A percentile compares a stretch with the other conserved stretches of the same genome.
Conservation (phyloP, 495 filamentous ascomycete species). For the Podospora australis region DNA sequence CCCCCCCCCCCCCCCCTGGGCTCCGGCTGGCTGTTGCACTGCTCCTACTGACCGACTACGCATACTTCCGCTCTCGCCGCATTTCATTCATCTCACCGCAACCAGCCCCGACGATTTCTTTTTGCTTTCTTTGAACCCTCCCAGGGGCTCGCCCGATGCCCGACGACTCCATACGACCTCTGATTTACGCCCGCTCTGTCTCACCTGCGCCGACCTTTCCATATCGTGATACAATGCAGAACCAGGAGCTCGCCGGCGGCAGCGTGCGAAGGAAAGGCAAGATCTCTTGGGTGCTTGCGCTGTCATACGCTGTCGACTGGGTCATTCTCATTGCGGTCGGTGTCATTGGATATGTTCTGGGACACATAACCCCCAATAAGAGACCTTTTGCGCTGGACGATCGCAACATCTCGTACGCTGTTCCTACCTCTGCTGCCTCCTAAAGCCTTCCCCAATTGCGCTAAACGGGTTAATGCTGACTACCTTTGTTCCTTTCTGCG, state of each 20-base stretch:
- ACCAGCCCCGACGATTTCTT: not conserved
- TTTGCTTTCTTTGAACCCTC: not conserved
- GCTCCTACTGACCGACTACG: too few relatives aligned
- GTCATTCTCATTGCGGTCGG: constrained; percentile 34
- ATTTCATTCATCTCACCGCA: not conserved
- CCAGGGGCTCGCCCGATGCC: constrained; percentile 21
- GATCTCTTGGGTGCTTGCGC: constrained; percentile 24
- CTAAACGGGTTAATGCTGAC: not conserved
- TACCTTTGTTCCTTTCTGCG: not conserved
- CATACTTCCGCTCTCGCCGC: not conserved
- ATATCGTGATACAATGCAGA: constrained; percentile 18
- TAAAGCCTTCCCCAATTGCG: not conserved
- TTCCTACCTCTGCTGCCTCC: too few relatives aligned
- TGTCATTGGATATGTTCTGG: constrained; percentile 38
- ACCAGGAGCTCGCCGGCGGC: constrained; percentile 9
- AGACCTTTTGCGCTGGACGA: constrained; percentile 45
- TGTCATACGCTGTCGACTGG: constrained; percentile 46
- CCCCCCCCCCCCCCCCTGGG: not conserved
- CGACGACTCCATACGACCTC: constrained; percentile 26
- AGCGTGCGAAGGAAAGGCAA: constrained; percentile 17
- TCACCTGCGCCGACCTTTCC: constrained; percentile 17
- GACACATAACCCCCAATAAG: constrained; percentile 51
- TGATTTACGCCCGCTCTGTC: constrained; percentile 19
- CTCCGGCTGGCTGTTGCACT: constrained; percentile 6
- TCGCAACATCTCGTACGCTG: constrained; percentile 38